These are phyloP conservation scores for Blattamonas nauphoetae DNA, from an alignment of 78 protist species.

Conservation along the genomic window DNA sequence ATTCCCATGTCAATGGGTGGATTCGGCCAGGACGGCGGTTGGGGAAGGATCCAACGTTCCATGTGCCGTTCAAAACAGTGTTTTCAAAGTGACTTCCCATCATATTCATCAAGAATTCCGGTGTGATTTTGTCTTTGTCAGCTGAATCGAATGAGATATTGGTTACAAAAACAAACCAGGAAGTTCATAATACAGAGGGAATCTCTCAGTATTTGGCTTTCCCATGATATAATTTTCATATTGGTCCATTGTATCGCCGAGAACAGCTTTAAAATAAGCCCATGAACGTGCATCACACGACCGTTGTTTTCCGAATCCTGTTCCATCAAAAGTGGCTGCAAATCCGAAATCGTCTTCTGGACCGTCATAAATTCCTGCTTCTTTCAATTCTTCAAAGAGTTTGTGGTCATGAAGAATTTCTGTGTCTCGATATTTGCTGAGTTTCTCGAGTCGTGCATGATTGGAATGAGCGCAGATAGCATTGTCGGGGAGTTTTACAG, in stretches of 20 bases:
- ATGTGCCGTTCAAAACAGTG: too few species aligned
- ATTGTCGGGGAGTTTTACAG: conserved; percentile 30
- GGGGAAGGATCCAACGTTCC: conserved; percentile 30
- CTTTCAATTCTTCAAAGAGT: neutral
- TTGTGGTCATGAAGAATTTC: too few species aligned
- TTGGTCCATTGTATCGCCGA: neutral
- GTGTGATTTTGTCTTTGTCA: too few species aligned
- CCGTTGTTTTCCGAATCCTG: conserved; percentile 7
- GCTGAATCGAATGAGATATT: too few species aligned
- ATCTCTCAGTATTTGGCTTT: neutral
- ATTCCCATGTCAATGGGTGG: conserved; percentile 17
- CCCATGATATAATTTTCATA: conserved; percentile 16
- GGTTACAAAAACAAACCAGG: too few species aligned
- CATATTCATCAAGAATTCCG: too few species aligned
- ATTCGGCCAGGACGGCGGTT: conserved; percentile 8
- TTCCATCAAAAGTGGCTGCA: conserved; percentile 21
- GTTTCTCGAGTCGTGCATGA: conserved; percentile 47
- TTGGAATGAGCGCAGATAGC: conserved; percentile 26
- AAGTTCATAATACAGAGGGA: neutral
- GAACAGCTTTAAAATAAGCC: conserved; percentile 11
- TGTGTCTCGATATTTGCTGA: too few species aligned
- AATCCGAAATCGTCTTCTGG: conserved; percentile 36
- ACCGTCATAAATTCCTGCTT: too few species aligned
- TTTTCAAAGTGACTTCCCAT: neutral
- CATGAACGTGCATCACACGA: conserved; percentile 34